Evolutionary conservation across 805 yeast species (phyloP).

Genomic region (Saccharomycopsis selenospora): DNA sequence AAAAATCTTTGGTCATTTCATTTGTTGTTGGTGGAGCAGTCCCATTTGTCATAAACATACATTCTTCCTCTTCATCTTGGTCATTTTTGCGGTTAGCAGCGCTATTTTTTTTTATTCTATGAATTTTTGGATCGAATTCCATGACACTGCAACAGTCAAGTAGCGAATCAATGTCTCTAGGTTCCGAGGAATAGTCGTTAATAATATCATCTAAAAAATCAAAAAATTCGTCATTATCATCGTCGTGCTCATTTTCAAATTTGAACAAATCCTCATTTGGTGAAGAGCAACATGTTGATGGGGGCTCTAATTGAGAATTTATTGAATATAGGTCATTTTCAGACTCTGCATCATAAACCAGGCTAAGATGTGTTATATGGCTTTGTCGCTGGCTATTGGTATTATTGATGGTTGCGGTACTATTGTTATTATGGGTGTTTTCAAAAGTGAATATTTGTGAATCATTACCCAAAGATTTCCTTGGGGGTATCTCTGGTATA

Average conservation of each 20-base stretch:
- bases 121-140: too few species aligned
- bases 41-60: not conserved
- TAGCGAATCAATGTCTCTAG: not conserved
- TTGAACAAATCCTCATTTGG: not conserved
- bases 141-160: not conserved
- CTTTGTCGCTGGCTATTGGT: not conserved
- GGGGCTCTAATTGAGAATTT: not conserved
- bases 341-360: not conserved
- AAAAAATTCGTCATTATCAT: not conserved
- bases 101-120: too few species aligned
- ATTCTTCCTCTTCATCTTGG: too few species aligned
- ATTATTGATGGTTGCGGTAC: too few species aligned
- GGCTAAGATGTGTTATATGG: not conserved
- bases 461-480: not conserved
- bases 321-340: not conserved
- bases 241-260: not conserved
- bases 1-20: not conserved
- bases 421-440: not conserved
- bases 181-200: not conserved
- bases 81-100: too few species aligned
- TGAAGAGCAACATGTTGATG: conserved; percentile 3
- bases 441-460: not conserved
- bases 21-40: conserved; percentile 1
- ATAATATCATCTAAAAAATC: not conserved
- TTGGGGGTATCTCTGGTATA: not conserved